Evolutionary conservation across 1,284 basidiomycete genomes (phyloP), one percentile per base, ranked within the genome.

Genomic region (Gymnopus androsaceus): DNA sequence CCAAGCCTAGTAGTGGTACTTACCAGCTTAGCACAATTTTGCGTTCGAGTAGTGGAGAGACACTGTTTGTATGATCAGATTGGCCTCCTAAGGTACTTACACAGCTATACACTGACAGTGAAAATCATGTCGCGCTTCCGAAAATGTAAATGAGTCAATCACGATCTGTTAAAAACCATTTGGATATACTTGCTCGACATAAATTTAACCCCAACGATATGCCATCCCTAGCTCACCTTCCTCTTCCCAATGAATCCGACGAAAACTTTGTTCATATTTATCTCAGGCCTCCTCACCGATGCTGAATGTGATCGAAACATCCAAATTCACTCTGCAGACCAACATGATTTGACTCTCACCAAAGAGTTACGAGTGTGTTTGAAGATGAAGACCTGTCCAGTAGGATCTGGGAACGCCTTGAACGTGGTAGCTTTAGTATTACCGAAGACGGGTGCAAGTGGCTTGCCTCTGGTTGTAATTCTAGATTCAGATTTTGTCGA

Each of bases 181-280:
- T n/a, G n/a, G n/a, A n/a, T n/a, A n/a, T n/a, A n/a, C n/a, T n/a
- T n/a, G n/a, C n/a, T n/a, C n/a, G n/a, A n/a, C n/a, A n/a, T n/a
- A n/a, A n/a, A n/a, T n/a, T n/a, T n/a, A n/a, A n/a, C n/a, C n/a
- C n/a, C n/a, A n/a, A n/a, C n/a, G n/a, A n/a, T n/a, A 42, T 42
- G 40, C 14, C 40, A 17, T 42, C 21, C 6, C 40, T 42, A 4
- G 19, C 40, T 21, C 40, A 19, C 7, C 40, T 42, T 21, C 17
- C 40, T 9, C 9, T 42, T 11, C 40, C 40, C 14, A 19, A 42
- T 14, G 17, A 42, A 42, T 42, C 40, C 5, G 40, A 42, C 21
- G 40, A 42, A 42, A 42, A 42, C 40, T 42, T 42, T 42, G 40
- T 42, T 6, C 40, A 42, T 21, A 42, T n/a, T 42, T 21, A 42